Conservation (phyloP, 495 filamentous ascomycete genomes). For the Trichoderma orchidacearum region DNA sequence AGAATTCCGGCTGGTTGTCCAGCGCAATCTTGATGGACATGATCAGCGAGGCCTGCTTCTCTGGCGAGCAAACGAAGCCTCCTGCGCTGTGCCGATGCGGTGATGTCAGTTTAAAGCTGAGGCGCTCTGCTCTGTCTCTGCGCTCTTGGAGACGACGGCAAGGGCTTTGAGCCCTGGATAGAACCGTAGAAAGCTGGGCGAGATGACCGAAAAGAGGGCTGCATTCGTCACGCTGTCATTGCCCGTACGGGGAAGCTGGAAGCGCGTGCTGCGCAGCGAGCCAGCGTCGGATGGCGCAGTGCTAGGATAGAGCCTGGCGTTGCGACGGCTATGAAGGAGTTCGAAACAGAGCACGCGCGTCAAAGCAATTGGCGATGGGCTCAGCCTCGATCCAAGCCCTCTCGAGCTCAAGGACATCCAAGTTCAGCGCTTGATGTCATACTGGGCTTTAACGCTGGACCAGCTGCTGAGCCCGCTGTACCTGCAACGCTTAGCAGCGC, state of each 20-base stretch:
- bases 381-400: background rate
- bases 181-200: no score
- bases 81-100: no score
- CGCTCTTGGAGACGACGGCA: no score
- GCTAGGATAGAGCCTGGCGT: no score
- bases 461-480: background rate
- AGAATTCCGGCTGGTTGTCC: slow-evolving; percentile 59
- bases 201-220: background rate
- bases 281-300: no score
- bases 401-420: background rate
- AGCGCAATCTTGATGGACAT: slow-evolving; percentile 74
- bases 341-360: background rate
- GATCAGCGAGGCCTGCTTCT: slow-evolving; percentile 7
- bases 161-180: no score
- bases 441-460: background rate
- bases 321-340: no score
- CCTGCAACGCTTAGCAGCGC: no score
- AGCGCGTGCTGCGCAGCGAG: no score
- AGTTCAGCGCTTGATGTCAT: background rate
- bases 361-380: background rate
- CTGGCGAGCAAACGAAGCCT: background rate
- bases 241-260: background rate
- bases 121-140: no score
- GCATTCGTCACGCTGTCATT: background rate
- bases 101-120: no score